Conservation (phyloP, 768 basidiomycete genomes). For the Leccinum olivaceopallidum region DNA sequence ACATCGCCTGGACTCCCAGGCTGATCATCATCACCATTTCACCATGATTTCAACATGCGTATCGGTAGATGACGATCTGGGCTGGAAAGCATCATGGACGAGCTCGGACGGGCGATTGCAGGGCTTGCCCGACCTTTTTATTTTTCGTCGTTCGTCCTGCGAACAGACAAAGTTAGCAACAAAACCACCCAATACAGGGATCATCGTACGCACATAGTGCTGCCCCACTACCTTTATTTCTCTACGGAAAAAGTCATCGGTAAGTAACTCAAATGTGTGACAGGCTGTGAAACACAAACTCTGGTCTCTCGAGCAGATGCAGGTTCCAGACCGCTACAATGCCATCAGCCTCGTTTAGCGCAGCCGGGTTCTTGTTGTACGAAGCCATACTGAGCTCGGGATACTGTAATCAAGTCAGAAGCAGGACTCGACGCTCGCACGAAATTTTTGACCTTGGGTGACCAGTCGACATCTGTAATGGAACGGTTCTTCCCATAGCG, state of each 20-base stretch:
- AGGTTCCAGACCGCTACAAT: slow-evolving; percentile 98
- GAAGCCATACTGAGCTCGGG: slow-evolving; percentile 95
- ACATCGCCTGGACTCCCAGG: neutral
- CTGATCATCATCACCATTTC: neutral
- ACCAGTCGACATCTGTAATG: slow-evolving; percentile 97
- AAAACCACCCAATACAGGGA: neutral
- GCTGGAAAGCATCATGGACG: neutral
- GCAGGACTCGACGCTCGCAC: neutral
- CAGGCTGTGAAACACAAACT: slow-evolving; percentile 80
- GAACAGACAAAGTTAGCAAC: neutral
- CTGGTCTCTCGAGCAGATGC: slow-evolving; percentile 91
- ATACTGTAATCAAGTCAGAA: slow-evolving; percentile 54
- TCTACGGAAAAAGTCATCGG: neutral
- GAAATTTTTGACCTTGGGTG: slow-evolving; percentile 72
- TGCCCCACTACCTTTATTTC: neutral
- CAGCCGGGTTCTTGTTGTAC: slow-evolving; percentile 96
- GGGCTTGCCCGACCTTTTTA: neutral
- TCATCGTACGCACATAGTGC: neutral
- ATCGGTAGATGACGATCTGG: neutral
- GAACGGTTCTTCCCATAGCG: slow-evolving; percentile 90
- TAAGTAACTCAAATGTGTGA: neutral
- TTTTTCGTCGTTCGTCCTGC: neutral
- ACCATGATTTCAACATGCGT: slow-evolving; percentile 6
- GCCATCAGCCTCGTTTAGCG: slow-evolving; percentile 94
- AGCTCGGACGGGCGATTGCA: neutral